Evolutionary conservation across 306 rosid genomes (phyloP).

Genomic region (Potentilla sterilis): DNA sequence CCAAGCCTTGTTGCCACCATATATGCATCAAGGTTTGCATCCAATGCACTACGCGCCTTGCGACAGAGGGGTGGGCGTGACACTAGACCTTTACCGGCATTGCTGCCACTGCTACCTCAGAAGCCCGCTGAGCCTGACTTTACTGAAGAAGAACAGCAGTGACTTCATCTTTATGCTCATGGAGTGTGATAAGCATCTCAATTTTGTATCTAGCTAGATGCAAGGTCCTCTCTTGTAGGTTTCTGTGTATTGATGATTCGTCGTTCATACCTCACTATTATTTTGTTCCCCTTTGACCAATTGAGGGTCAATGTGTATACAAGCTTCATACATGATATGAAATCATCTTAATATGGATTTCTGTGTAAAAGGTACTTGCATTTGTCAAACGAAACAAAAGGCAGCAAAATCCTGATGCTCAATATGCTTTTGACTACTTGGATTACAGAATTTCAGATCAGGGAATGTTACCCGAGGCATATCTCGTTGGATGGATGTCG

Average conservation of each 20-base stretch:
- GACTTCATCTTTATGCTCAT: background rate
- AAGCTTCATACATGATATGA: background rate
- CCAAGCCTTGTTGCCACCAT: conserved; percentile 58
- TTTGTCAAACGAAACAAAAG: too few species aligned
- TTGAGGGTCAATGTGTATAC: background rate
- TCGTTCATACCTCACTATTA: background rate
- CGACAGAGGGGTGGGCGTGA: conserved; percentile 31
- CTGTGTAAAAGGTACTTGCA: too few species aligned
- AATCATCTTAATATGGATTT: too few species aligned
- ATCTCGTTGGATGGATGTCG: too few species aligned
- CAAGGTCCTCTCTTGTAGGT: background rate
- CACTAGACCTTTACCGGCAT: conserved; percentile 29
- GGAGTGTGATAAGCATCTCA: background rate
- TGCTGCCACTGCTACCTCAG: conserved; percentile 49
- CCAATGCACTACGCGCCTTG: conserved; percentile 39
- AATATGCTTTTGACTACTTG: too few species aligned
- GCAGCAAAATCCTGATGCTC: too few species aligned
- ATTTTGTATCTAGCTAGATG: background rate
- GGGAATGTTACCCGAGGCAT: too few species aligned
- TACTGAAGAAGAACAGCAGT: conserved; percentile 31
- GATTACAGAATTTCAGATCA: too few species aligned
- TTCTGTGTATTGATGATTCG: background rate
- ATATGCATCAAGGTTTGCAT: conserved; percentile 60
- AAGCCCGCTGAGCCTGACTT: conserved; percentile 75
- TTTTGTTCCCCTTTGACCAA: background rate